These are phyloP conservation scores for Amanita fuliginea DNA, from an alignment of 768 basidiomycete species.

Conservation along the genomic window DNA sequence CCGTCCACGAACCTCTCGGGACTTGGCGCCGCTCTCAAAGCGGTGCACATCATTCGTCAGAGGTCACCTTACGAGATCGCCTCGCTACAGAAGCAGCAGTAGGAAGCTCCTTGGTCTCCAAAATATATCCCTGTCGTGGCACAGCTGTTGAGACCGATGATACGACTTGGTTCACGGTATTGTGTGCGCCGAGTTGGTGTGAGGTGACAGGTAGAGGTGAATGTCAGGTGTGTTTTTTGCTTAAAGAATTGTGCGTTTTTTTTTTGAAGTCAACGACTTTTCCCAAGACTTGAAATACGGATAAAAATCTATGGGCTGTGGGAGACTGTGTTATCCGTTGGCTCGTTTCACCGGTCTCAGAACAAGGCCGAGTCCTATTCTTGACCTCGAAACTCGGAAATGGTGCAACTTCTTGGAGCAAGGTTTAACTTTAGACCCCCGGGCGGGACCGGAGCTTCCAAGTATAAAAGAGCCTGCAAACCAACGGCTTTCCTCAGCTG, in stretches of 20 bases:
- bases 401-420: no score
- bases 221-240: constrained; percentile 50
- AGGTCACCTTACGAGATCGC: constrained; percentile 58
- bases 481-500: not conserved
- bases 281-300: constrained; percentile 72
- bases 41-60: constrained; percentile 54
- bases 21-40: constrained; percentile 62
- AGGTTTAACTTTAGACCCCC: no score
- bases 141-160: constrained; percentile 88
- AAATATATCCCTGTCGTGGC: constrained; percentile 54
- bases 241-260: not conserved
- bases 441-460: no score
- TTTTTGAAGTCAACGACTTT: not conserved
- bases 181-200: constrained; percentile 92
- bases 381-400: no score
- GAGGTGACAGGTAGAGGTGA: constrained; percentile 90
- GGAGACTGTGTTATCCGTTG: constrained; percentile 19
- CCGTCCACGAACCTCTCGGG: constrained; percentile 84
- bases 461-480: not conserved
- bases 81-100: constrained; percentile 59
- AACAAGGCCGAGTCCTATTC: no score
- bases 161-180: constrained; percentile 80
- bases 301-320: constrained; percentile 93
- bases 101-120: constrained; percentile 73
- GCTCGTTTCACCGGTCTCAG: no score